Percentiles rank a stretch among this genome's conserved stretches.
Conservation (phyloP, 768 basidiomycete genomes). For the Kwoniella sp. region DNA sequence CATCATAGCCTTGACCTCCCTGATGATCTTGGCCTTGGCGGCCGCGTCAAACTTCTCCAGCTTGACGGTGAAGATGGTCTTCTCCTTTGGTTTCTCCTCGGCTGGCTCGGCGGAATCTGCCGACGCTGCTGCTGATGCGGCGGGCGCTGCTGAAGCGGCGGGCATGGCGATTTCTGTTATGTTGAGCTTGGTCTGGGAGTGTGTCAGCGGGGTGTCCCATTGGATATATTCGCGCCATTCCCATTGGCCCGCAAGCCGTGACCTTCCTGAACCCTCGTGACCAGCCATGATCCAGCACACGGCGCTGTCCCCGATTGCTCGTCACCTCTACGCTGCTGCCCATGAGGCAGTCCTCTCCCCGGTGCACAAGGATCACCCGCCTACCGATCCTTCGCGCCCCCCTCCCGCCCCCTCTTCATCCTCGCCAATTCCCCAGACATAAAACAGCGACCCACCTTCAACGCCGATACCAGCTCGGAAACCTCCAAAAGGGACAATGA, state of each 20-base stretch:
- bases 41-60: slow-evolving; percentile 88
- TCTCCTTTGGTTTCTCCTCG: slow-evolving; percentile 96
- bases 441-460: slow-evolving; percentile 85
- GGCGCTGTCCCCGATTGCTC: too few relatives aligned
- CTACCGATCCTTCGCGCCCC: too few relatives aligned
- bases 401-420: not conserved
- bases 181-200: slow-evolving; percentile 72
- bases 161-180: slow-evolving; percentile 97
- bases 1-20: slow-evolving; percentile 92
- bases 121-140: slow-evolving; percentile 55
- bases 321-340: too few relatives aligned
- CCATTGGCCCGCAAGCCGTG: too few relatives aligned
- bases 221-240: too few relatives aligned
- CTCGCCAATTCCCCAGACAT: slow-evolving; percentile 14
- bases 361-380: too few relatives aligned
- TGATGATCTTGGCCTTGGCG: slow-evolving; percentile 93
- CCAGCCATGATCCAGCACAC: too few relatives aligned
- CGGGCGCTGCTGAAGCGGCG: slow-evolving; percentile 57
- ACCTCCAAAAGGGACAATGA: slow-evolving; percentile 84
- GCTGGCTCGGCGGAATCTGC: slow-evolving; percentile 58
- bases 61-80: slow-evolving; percentile 93
- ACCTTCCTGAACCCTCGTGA: too few relatives aligned
- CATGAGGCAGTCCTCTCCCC: too few relatives aligned
- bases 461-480: slow-evolving; percentile 80
- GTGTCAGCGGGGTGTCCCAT: too few relatives aligned